Base-by-base conservation (phyloP, 2,329 filamentous ascomycete genomes). In the Pseudopithomyces chartarum region DNA sequence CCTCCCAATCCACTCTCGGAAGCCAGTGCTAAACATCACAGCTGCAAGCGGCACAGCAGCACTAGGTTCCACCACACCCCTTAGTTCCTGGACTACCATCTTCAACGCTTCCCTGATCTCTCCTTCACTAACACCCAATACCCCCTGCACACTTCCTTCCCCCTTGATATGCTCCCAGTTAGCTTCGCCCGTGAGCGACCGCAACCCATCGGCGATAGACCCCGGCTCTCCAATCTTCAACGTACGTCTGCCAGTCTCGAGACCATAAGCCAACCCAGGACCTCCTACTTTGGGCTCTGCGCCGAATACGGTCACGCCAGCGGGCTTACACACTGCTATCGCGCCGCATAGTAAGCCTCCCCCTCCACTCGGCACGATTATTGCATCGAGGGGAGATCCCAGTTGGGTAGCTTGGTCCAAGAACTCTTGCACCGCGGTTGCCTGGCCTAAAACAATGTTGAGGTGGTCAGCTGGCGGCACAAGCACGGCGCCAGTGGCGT, bases 301-400 rank as follows among this genome's bases (percentile, higher is more conserved):
- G 1, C 52, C 58, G 23, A 61, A 61, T 2, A 61, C 58, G 15
- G 20, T 22, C 17, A 59, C 36, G 20, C 53, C 54, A 2, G 6
- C 20, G 2, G 38, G 17, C 32, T 55, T 58, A 17, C 52, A 56
- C 1, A 39, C 56, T n/a, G 56, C 53, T 7, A 54, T 46, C 6
- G 56, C 53, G 17, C 58, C 58, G 20, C 54, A 54, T 6, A 61
- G 51, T n/a, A 61, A 45, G 20, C 58, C 58, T n/a, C 58, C 58
- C 5, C 56, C 56, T 5, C 58, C 58, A n/a, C 56, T 56, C 1
- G 58, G 58, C 2, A 56, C 53, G 23, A 61, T 52, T 34, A 61
- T 39, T 13, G 53, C 52, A 32, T 61, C 56, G 17, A 61, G 56
- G 3, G 15, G 19, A 2, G 12, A 22, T 1, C 43, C 43, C 19